A percentile compares a stretch with the other conserved stretches of the same genome.
Conservation (phyloP, 73 alveolate species). For the Urostyla sp. region DNA sequence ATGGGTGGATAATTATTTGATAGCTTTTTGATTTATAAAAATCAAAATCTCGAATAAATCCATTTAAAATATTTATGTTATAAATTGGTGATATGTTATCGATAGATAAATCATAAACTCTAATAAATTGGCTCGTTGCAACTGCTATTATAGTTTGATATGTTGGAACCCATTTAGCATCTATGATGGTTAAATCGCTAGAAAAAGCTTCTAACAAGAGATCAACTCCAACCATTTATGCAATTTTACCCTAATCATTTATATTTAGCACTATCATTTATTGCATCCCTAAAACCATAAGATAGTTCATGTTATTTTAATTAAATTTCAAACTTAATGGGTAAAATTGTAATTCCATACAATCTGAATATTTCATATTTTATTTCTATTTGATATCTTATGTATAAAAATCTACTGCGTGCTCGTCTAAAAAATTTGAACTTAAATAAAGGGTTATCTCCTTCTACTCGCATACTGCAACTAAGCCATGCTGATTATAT, state of each 20-base stretch:
- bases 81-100: conserved; percentile 55
- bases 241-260: conserved; percentile 6
- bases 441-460: conserved; percentile 12
- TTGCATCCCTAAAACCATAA: conserved; percentile 24
- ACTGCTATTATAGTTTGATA: conserved; percentile 55
- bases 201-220: conserved; percentile 33
- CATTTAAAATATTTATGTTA: conserved; percentile 37
- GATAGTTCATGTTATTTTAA: neutral
- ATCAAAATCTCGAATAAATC: conserved; percentile 46
- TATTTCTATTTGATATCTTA: no score
- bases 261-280: conserved; percentile 8
- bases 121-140: conserved; percentile 58
- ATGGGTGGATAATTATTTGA: neutral
- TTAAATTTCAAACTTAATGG: conserved; percentile 27
- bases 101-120: conserved; percentile 46
- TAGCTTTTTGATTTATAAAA: neutral
- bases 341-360: neutral
- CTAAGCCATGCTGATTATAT: conserved; percentile 40
- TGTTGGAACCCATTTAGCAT: conserved; percentile 60
- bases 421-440: conserved; percentile 32
- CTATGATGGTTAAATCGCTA: conserved; percentile 7
- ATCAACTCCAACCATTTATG: conserved; percentile 16
- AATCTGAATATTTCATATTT: no score
- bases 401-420: no score
- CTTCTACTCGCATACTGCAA: conserved; percentile 32